Base-by-base conservation (phyloP, 2,329 filamentous ascomycete species). In the Fusarium sororula region DNA sequence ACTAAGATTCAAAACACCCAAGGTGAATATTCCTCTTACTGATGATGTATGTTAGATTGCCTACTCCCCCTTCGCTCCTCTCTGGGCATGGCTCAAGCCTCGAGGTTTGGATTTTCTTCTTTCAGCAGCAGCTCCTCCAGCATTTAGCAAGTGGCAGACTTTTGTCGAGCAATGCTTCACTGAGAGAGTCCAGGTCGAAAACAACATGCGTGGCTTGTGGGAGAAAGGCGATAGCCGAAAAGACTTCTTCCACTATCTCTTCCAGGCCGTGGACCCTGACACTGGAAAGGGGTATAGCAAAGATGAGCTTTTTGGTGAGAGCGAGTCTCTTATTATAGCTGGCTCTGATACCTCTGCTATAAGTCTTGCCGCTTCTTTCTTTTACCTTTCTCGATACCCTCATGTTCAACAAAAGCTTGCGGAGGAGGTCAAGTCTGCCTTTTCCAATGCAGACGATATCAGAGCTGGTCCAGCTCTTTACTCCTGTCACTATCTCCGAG, bases 1-100 rank as follows among this genome's bases (percentile, higher is more conserved):
- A 35, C 32, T 35, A 64, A 64, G 59, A 24, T 1, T 17, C 4
- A 39, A 35, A 12, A 14, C 17, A 38, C 5, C 14, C 12, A 9
- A 26, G 2, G 0, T 10, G 10, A 41, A 20, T 6, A 35, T 35
- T 17, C 32, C 4, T 28, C n/a, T n/a, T n/a, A 3, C 7, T 63
- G 13, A 63, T 15, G 15, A 4, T 30, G 24, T 0, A 24, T 22
- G 1, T 1, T 7, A 78, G 76, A 73, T 78, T 35, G 73, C 68
- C 6, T 70, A 65, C 32, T 77, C 76, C 15, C 77, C 77, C 1
- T 68, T 78, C 26, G 62, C 73, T 12, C 30, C 66, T 7, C 26
- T 76, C 22, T 77, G 74, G 77, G 63, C 72, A 24, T 79, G 77
- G 77, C 63, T 78, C 17, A 79, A 78, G n/a, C 75, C 75, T 1